Conservation (phyloP, 306 rosid species). For the Rubus parviflorus region DNA sequence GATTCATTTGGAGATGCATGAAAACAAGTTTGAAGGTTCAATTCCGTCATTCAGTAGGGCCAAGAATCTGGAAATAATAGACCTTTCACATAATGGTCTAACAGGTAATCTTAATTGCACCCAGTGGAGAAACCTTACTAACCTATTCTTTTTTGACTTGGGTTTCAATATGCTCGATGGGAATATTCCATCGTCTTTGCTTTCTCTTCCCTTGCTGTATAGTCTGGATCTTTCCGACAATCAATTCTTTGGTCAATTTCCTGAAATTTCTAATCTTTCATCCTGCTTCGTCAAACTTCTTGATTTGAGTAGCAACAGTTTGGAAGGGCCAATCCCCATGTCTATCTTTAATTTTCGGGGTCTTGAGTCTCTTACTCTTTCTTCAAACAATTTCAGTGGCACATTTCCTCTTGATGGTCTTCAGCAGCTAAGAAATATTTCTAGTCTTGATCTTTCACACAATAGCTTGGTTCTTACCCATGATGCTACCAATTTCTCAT, state of each 20-base stretch:
- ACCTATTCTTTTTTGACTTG: conserved; percentile 22
- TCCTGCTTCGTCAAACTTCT: too few species aligned
- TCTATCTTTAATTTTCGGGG: too few species aligned
- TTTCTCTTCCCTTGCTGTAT: conserved; percentile 13
- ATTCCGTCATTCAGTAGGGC: conserved; percentile 9
- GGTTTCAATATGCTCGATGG: conserved; percentile 27
- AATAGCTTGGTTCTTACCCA: too few species aligned
- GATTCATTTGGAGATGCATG: not conserved
- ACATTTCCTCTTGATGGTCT: not conserved
- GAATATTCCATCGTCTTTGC: conserved; percentile 22
- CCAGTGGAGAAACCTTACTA: conserved; percentile 20
- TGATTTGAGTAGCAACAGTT: too few species aligned
- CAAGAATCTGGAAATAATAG: not conserved
- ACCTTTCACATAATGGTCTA: not conserved
- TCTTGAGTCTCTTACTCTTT: too few species aligned
- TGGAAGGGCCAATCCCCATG: too few species aligned
- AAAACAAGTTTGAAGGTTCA: not conserved
- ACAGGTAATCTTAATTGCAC: not conserved
- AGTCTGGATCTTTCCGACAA: too few species aligned
- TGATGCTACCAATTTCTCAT: too few species aligned
- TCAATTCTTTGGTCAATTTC: too few species aligned
- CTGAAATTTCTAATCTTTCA: too few species aligned
- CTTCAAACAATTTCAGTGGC: conserved; percentile 28
- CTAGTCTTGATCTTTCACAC: not conserved
- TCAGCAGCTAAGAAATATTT: conserved; percentile 1